Conservation (phyloP, 257 asterid species). For the Gynochthodes officinalis region DNA sequence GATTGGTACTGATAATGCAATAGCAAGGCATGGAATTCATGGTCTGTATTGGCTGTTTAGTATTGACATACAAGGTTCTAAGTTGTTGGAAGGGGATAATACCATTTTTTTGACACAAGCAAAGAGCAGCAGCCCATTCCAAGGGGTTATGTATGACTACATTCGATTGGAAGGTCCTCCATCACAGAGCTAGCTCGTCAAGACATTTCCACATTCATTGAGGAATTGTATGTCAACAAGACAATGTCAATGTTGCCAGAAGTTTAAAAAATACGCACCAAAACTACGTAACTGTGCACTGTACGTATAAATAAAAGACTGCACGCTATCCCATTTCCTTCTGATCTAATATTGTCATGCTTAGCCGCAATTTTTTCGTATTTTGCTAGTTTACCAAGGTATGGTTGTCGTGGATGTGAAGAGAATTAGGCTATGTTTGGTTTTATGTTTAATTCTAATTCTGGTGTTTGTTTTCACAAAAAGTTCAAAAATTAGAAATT, state of each 20-base stretch:
- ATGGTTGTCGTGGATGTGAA: conserved; percentile 6
- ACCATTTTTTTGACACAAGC: conserved; percentile 57
- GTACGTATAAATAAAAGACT: not conserved
- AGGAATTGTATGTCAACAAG: not conserved
- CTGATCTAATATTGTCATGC: not conserved
- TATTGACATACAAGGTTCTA: conserved; percentile 36
- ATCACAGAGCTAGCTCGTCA: conserved; percentile 4
- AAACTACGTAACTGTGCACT: too few relatives aligned
- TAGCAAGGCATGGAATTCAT: conserved; percentile 81
- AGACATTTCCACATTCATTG: not conserved
- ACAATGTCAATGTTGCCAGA: too few relatives aligned
- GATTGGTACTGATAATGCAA: conserved; percentile 60
- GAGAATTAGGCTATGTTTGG: too few relatives aligned
- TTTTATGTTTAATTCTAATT: too few relatives aligned
- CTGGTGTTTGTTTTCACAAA: too few relatives aligned
- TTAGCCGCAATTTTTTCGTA: not conserved
- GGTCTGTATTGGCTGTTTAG: conserved; percentile 61
- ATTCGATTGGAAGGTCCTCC: conserved; percentile 52
- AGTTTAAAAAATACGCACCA: too few relatives aligned
- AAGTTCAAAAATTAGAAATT: too few relatives aligned
- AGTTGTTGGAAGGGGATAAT: conserved; percentile 34
- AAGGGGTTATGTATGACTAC: conserved; percentile 70
- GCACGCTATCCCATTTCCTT: not conserved
- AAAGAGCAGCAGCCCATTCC: conserved; percentile 49
- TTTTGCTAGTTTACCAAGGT: not conserved